Percentiles rank a stretch among this genome's conserved stretches.
phyloP scores from a whole-genome alignment of 352 stramenopile genomes.

The Globisporangium heterothallicum region DNA sequence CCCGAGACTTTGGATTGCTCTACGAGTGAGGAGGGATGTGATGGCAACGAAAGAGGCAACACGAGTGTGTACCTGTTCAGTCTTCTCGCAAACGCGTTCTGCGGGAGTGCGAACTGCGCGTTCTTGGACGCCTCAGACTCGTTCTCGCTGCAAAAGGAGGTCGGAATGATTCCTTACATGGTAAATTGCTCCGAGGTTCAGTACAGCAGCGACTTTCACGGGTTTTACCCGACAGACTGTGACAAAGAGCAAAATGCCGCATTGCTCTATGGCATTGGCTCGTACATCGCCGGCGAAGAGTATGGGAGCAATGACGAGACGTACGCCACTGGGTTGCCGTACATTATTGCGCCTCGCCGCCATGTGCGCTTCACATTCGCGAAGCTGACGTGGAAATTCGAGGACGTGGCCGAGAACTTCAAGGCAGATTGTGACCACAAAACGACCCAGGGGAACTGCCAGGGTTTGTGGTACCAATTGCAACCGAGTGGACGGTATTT shows the following conservation, averaged over 20 bases:
- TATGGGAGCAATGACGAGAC: conserved; percentile 4
- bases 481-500: conserved; percentile 7
- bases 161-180: conserved; percentile 10
- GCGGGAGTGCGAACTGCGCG: conserved; percentile 9
- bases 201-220: conserved; percentile 10
- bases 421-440: conserved; percentile 21
- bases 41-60: background rate
- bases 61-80: background rate
- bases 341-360: conserved; percentile 22
- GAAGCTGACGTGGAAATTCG: conserved; percentile 25
- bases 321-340: conserved; percentile 10
- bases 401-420: conserved; percentile 28
- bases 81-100: conserved; percentile 6
- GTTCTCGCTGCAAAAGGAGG: conserved; percentile 4
- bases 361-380: conserved; percentile 32
- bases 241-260: background rate
- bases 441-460: conserved; percentile 10
- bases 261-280: conserved; percentile 15
- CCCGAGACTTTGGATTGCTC: conserved; percentile 11
- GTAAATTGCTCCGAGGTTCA: conserved; percentile 2
- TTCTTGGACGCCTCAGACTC: conserved; percentile 12
- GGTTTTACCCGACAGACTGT: conserved; percentile 4
- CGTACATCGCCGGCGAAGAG: conserved; percentile 9
- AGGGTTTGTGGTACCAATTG: conserved; percentile 22
- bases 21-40: conserved; percentile 7